These are phyloP conservation scores for Papiliotrema flavescens DNA, from an alignment of 1,284 basidiomycete genomes.

Conservation along the genomic window DNA sequence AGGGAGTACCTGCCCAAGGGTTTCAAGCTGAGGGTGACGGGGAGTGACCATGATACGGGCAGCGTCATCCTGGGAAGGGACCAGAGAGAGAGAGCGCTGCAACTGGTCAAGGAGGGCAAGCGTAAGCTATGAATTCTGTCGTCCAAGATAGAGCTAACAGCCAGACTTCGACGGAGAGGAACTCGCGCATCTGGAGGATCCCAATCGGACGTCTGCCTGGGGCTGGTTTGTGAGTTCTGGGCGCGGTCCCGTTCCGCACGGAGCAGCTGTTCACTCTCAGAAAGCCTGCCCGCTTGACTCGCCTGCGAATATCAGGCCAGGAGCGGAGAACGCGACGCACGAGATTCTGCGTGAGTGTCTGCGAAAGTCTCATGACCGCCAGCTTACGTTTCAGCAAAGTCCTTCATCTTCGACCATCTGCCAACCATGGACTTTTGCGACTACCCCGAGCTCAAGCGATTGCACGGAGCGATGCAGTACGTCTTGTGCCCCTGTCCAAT, in stretches of 20 bases:
- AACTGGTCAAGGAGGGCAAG: conserved; percentile 41
- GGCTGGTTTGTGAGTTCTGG: conserved; percentile 45
- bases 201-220: conserved; percentile 40
- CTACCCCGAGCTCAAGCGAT: conserved; percentile 49
- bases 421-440: conserved; percentile 54
- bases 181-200: conserved; percentile 43
- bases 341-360: conserved; percentile 30
- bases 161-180: conserved; percentile 47
- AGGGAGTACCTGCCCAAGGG: conserved; percentile 31
- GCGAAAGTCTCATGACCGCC: not conserved
- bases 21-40: conserved; percentile 38
- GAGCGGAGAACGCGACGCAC: conserved; percentile 38
- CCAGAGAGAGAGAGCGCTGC: conserved; percentile 45
- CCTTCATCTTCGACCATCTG: conserved; percentile 51
- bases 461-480: conserved; percentile 46
- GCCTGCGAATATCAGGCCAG: conserved; percentile 40
- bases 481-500: too few species aligned
- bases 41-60: conserved; percentile 48
- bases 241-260: not conserved
- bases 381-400: conserved; percentile 24
- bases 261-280: conserved; percentile 11
- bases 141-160: not conserved
- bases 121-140: conserved; percentile 39
- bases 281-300: conserved; percentile 46
- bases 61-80: conserved; percentile 48